These are phyloP conservation scores for Rhizomucor pusillus DNA, from an alignment of 371 early-diverging fungal genomes.

Conservation along the genomic window DNA sequence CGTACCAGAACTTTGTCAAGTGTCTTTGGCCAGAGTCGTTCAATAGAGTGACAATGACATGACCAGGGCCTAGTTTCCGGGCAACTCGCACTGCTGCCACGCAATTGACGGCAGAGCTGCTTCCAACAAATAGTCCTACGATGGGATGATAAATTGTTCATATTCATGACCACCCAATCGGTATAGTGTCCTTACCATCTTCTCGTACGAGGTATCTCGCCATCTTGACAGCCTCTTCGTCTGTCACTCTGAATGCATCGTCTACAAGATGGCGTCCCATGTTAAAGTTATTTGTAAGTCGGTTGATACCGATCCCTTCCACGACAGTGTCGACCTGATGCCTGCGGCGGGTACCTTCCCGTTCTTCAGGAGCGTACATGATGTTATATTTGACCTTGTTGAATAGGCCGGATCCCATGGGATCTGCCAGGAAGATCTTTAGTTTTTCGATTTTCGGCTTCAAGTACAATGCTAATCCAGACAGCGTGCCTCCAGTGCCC, in stretches of 20 bases:
- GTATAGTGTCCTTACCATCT: slow-evolving; percentile 59
- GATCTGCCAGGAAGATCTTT: slow-evolving; percentile 84
- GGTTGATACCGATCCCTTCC: slow-evolving; percentile 95
- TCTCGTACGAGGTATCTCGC: slow-evolving; percentile 77
- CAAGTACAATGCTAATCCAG: slow-evolving; percentile 83
- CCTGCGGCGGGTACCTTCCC: slow-evolving; percentile 86
- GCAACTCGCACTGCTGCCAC: slow-evolving; percentile 84
- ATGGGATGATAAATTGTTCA: background rate
- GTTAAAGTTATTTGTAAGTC: slow-evolving; percentile 89
- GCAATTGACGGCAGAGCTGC: slow-evolving; percentile 90
- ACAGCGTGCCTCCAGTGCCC: slow-evolving; percentile 94
- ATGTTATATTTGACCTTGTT: slow-evolving; percentile 88
- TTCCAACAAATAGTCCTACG: slow-evolving; percentile 82
- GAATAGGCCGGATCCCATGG: slow-evolving; percentile 90
- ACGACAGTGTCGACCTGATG: slow-evolving; percentile 97
- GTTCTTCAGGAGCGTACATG: slow-evolving; percentile 85
- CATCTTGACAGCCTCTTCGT: slow-evolving; percentile 92
- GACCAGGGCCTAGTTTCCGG: slow-evolving; percentile 69
- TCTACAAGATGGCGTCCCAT: slow-evolving; percentile 65
- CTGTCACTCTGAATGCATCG: slow-evolving; percentile 86
- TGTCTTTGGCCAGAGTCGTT: slow-evolving; percentile 86
- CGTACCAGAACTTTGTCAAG: slow-evolving; percentile 82
- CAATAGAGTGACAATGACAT: slow-evolving; percentile 80
- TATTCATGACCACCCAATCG: background rate
- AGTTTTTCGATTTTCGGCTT: slow-evolving; percentile 65